A percentile compares a stretch with the other conserved stretches of the same genome.
Evolutionary conservation across 306 rosid genomes (phyloP).

Genomic region (Mucuna pruriens): DNA sequence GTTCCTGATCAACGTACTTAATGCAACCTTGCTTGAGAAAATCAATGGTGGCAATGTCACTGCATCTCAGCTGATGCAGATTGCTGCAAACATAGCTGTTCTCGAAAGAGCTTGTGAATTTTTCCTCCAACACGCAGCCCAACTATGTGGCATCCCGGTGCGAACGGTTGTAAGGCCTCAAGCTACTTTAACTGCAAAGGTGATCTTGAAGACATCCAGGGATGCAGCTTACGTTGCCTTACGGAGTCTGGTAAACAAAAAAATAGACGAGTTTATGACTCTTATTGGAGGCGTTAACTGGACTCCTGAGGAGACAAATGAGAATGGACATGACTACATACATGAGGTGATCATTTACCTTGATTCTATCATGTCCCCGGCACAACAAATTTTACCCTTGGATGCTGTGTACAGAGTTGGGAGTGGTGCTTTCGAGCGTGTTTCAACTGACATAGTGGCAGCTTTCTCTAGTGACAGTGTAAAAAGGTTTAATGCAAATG

Average conservation of each 20-base stretch:
- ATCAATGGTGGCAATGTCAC: slow-evolving; percentile 63
- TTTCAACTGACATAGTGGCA: slow-evolving; percentile 67
- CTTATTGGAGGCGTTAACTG: slow-evolving; percentile 67
- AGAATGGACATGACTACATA: slow-evolving; percentile 69
- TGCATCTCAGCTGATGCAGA: slow-evolving; percentile 91
- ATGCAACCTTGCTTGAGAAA: slow-evolving; percentile 67
- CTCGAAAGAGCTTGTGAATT: slow-evolving; percentile 90
- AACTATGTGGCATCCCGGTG: slow-evolving; percentile 73
- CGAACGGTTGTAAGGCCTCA: slow-evolving; percentile 77
- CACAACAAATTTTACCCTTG: slow-evolving; percentile 80
- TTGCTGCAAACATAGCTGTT: slow-evolving; percentile 81
- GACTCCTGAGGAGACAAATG: slow-evolving; percentile 76
- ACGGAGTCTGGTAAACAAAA: slow-evolving; percentile 62
- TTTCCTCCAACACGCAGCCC: slow-evolving; percentile 76
- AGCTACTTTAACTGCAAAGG: slow-evolving; percentile 75
- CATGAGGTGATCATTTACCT: slow-evolving; percentile 78
- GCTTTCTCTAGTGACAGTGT: slow-evolving; percentile 74
- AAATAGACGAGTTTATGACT: slow-evolving; percentile 72
- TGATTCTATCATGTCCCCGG: slow-evolving; percentile 76
- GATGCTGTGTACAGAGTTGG: slow-evolving; percentile 84
- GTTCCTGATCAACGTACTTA: slow-evolving; percentile 71
- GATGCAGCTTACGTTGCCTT: slow-evolving; percentile 79
- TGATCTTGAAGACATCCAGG: slow-evolving; percentile 71
- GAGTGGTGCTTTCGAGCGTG: slow-evolving; percentile 81
- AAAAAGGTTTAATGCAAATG: slow-evolving; percentile 84